Percentiles rank a stretch among this genome's conserved stretches.
phyloP scores from a whole-genome alignment of 164 flowering plant species.

The Taxillus chinensis region DNA sequence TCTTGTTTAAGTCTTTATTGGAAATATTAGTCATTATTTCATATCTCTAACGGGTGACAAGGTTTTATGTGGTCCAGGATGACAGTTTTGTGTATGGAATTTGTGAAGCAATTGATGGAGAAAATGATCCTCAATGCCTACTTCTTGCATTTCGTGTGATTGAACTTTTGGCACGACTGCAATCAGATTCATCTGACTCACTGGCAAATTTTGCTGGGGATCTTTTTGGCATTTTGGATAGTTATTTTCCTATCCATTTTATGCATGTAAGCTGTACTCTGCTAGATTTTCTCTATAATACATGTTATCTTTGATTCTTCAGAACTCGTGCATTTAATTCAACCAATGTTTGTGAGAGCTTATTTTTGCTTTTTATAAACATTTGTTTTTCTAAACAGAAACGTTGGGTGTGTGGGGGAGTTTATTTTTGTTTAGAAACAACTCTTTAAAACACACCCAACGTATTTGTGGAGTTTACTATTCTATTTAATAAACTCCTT shows the following conservation, averaged over 20 bases:
- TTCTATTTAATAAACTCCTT: too few species aligned
- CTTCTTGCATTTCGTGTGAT: slow-evolving; percentile 65
- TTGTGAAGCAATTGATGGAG: slow-evolving; percentile 86
- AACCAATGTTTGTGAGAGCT: too few species aligned
- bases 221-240: slow-evolving; percentile 61
- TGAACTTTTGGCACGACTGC: slow-evolving; percentile 43
- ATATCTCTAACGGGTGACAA: background rate
- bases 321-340: too few species aligned
- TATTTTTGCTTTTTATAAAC: too few species aligned
- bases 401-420: too few species aligned
- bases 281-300: too few species aligned
- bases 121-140: slow-evolving; percentile 90
- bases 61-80: slow-evolving; percentile 36
- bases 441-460: too few species aligned
- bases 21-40: background rate
- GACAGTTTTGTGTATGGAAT: slow-evolving; percentile 61
- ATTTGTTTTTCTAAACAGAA: too few species aligned
- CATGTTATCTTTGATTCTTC: too few species aligned
- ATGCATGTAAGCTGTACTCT: slow-evolving; percentile 65
- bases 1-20: too few species aligned
- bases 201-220: slow-evolving; percentile 52
- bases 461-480: too few species aligned
- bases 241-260: slow-evolving; percentile 92
- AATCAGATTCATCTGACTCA: slow-evolving; percentile 62
- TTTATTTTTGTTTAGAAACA: too few species aligned